phyloP scores from a whole-genome alignment of 345 rosid genomes.

The Boechera retrofracta region DNA sequence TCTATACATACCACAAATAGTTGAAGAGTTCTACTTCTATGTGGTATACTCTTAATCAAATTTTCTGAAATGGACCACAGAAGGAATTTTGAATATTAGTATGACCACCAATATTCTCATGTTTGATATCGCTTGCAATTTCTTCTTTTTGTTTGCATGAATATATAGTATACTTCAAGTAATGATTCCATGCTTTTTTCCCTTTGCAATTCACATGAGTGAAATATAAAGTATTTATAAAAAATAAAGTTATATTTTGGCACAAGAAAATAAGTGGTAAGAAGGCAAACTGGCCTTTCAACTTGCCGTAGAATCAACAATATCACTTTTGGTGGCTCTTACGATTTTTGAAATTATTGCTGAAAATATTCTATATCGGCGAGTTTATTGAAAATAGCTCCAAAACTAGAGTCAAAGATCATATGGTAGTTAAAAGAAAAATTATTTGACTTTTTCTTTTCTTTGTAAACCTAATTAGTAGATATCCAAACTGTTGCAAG shows the following conservation, averaged over 20 bases:
- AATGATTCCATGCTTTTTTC: constrained; percentile 1
- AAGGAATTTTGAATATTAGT: not conserved
- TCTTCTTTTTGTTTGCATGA: constrained; percentile 28
- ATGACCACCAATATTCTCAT: constrained; percentile 32
- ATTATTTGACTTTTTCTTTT: too few species aligned
- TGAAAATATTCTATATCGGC: not conserved
- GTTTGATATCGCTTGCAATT: constrained; percentile 4
- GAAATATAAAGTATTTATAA: not conserved
- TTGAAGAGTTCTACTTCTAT: constrained; percentile 1
- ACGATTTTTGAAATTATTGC: not conserved
- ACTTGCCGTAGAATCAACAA: constrained; percentile 40
- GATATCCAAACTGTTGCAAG: not conserved
- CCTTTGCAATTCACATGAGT: not conserved
- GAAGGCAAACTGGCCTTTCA: constrained; percentile 45
- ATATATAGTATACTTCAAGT: not conserved
- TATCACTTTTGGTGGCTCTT: constrained; percentile 44
- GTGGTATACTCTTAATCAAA: not conserved
- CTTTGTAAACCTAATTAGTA: not conserved
- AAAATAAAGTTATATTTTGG: not conserved
- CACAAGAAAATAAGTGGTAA: constrained; percentile 21
- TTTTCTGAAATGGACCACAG: constrained; percentile 21
- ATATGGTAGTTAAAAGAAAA: not conserved
- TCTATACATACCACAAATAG: not conserved
- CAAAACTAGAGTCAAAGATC: constrained; percentile 17
- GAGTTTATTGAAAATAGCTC: constrained; percentile 12